Base-by-base conservation (phyloP, 164 flowering plant genomes). In the Sextonia rubra region DNA sequence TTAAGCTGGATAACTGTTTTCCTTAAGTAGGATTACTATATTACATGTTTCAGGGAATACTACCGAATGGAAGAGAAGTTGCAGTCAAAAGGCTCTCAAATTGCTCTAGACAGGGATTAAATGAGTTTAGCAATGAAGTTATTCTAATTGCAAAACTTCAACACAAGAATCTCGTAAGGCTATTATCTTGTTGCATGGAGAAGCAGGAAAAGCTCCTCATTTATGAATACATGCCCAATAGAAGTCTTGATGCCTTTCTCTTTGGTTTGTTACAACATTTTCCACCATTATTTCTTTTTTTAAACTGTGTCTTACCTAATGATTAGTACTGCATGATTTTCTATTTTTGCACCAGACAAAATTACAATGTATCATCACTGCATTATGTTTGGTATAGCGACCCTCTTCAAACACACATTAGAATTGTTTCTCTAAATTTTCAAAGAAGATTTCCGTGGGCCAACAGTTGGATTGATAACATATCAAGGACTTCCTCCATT, bases 31-130 rank as follows among this genome's bases (percentile, higher is more conserved):
- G 44, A 37, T 8, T 62, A 24, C 22, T 62, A 24, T 22, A 37
- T 7, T 37, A 37, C 44, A 27, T 1, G 15, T 64, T 64, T 18
- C 69, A 84, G 87, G 85, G 83, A 0, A 71, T 7, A 48, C 78
- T 85, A 4, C 37, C 23, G 0, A 71, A 80, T 77, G 85, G 83
- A 5, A 62, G 64, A 20, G 78, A 77, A 68, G 70, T 85, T 55
- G 86, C 89, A 12, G 86, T 86, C 3, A 86, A 86, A 72, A 74
- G 84, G 76, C 82, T 86, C 3, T 82, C 83, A 1, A 70, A 47
- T 32, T 74, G n/a, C 52, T 82, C 87, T 0, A 62, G 70, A 24
- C 85, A 81, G 69, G 89, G 89, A 18, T 22, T 72, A 0, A 64
- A 74, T 22, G 85, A 83, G 65, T 81, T 83, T 58, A 80, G 74